Conservation (phyloP, 495 filamentous ascomycete genomes). For the Podospora anserina region DNA sequence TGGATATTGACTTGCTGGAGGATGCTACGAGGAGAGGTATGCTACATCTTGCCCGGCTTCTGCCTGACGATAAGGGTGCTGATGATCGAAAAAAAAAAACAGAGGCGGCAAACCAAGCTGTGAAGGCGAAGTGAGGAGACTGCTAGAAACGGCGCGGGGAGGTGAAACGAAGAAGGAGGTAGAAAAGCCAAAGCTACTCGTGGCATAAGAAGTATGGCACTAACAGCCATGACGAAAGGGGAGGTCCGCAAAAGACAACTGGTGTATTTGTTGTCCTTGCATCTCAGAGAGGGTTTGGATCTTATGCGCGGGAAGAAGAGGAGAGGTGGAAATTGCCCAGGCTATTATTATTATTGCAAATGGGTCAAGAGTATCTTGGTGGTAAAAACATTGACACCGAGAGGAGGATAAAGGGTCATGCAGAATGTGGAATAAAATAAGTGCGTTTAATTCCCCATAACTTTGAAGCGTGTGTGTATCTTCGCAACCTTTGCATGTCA, state of each 20-base stretch:
- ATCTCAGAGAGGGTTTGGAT: neutral
- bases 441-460: no score
- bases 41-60: constrained; percentile 23
- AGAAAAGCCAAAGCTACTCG: neutral
- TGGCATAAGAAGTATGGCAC: no score
- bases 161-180: neutral
- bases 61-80: neutral
- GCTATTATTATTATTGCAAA: neutral
- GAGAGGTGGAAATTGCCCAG: neutral
- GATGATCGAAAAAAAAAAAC: neutral
- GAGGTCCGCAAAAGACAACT: no score
- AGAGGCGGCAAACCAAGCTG: constrained; percentile 46
- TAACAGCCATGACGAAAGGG: neutral
- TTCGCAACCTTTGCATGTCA: no score
- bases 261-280: neutral
- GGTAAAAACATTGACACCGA: neutral
- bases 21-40: constrained; percentile 92
- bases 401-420: neutral
- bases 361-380: neutral
- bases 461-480: no score
- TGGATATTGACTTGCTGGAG: constrained; percentile 88
- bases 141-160: neutral
- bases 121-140: constrained; percentile 40
- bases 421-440: neutral
- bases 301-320: neutral